Evolutionary conservation across 2,329 filamentous ascomycete genomes (phyloP), one percentile per base, ranked within the genome.

Genomic region (Fusarium sterilihyphosum): DNA sequence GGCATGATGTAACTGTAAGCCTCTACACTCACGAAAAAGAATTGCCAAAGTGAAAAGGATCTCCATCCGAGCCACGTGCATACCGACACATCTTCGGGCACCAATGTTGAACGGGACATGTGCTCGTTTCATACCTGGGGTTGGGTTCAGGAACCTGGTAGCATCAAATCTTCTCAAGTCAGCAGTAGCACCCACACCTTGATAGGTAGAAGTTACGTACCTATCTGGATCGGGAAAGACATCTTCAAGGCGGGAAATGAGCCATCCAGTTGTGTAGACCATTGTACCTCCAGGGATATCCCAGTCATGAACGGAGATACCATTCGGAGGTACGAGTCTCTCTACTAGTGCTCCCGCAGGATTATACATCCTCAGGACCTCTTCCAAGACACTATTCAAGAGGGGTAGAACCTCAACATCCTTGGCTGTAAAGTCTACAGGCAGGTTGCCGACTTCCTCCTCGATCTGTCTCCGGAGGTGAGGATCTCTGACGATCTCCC

Each of bases 21-120:
- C 65, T 13, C 8, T 54, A 1, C 56, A 69, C 2, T 63, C 22
- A 0, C 66, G 56, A 4, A 63, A 68, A 1, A 68, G 41, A 0
- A 31, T 22, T 1, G 66, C 54, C 0, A 68, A 29, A 0, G 54
- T 46, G 1, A 68, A 18, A 1, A 68, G 53, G 3, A 68, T 68
- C 11, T 68, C 65, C 65, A 62, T 68, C 1, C 65, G 65, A 10
- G 66, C 64, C 5, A 69, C 37, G 2, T 63, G 64, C 66, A 69
- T 69, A 0, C 66, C 65, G 1, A 69, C 61, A 2, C 65, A 69
- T 10, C 66, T 63, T 13, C 66, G 31, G 2, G 66, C 43, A 2
- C 57, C 65, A 6, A 69, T 56, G 7, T 43, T 69, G 6, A 69
- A 69, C 8, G 65, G 65, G 6, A 69, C 49, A 8, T 69, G 66